These are phyloP conservation scores for Pestalotiopsis sp. DNA, from an alignment of 2,329 filamentous ascomycete species.

Conservation along the genomic window DNA sequence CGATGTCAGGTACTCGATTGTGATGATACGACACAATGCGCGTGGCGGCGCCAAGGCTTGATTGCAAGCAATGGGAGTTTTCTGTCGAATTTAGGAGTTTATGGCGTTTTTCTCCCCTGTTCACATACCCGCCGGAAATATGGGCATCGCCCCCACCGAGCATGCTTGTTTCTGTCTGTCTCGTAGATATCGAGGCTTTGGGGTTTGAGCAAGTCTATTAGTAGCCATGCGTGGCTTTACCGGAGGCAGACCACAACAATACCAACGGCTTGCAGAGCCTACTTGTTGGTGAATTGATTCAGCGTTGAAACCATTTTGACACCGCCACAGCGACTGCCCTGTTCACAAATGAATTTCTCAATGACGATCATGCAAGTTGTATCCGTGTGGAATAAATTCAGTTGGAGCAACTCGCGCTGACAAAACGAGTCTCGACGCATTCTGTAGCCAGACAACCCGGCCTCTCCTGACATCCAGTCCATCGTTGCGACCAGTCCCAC, in stretches of 20 bases:
- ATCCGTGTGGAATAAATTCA: too few species aligned
- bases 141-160: neutral
- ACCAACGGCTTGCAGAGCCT: neutral
- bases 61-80: neutral
- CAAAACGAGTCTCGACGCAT: too few species aligned
- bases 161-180: neutral
- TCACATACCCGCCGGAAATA: neutral
- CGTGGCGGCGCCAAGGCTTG: slow-evolving; percentile 8
- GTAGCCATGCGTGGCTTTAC: neutral
- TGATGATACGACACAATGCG: slow-evolving; percentile 13
- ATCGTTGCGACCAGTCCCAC: too few species aligned
- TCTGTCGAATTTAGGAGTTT: neutral
- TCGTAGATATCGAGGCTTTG: neutral
- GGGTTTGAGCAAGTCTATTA: neutral
- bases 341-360: too few species aligned
- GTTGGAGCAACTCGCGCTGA: too few species aligned
- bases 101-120: neutral
- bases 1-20: slow-evolving; percentile 13
- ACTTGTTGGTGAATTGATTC: too few species aligned
- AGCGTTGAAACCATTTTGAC: too few species aligned
- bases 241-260: neutral
- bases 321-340: too few species aligned
- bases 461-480: too few species aligned
- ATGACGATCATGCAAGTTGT: too few species aligned
- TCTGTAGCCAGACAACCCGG: too few species aligned